Percentiles rank a stretch among this genome's conserved stretches.
Evolutionary conservation across 805 yeast species (phyloP).

Genomic region (Isabelozyma heimii): DNA sequence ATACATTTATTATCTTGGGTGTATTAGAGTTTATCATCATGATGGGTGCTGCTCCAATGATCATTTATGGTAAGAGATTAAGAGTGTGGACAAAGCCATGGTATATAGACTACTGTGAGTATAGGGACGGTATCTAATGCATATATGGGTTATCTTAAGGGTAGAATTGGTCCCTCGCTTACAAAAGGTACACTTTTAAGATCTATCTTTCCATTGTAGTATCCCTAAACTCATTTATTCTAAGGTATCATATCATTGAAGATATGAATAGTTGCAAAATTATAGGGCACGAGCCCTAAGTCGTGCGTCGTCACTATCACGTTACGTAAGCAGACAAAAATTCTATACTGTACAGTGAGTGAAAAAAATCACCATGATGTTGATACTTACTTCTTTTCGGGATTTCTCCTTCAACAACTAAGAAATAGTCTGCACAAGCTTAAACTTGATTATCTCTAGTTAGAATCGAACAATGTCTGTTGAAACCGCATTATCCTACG

Average conservation of each 20-base stretch:
- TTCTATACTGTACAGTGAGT: not conserved
- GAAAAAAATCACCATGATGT: not conserved
- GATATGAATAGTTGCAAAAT: not conserved
- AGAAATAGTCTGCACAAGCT: constrained; percentile 50
- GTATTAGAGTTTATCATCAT: constrained; percentile 33
- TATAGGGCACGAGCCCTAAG: constrained; percentile 1
- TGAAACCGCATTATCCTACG: constrained; percentile 50
- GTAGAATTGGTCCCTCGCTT: not conserved
- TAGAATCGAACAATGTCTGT: constrained; percentile 36
- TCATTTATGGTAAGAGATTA: constrained; percentile 31
- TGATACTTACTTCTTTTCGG: not conserved
- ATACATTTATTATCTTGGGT: constrained; percentile 34
- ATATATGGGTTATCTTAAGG: not conserved
- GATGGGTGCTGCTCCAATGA: constrained; percentile 26
- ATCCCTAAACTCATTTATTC: not conserved
- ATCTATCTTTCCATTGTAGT: not conserved
- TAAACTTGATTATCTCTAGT: constrained; percentile 50
- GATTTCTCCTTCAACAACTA: constrained; percentile 18
- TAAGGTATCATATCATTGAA: not conserved
- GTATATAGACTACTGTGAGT: constrained; percentile 27
- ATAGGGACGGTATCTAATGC: constrained; percentile 15
- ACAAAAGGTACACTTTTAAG: not conserved
- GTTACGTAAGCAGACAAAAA: not conserved
- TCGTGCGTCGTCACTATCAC: not conserved
- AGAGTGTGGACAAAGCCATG: constrained; percentile 31